Conservation (phyloP, 176 grass and related monocot species). For the Ampelocalamus luodianensis region DNA sequence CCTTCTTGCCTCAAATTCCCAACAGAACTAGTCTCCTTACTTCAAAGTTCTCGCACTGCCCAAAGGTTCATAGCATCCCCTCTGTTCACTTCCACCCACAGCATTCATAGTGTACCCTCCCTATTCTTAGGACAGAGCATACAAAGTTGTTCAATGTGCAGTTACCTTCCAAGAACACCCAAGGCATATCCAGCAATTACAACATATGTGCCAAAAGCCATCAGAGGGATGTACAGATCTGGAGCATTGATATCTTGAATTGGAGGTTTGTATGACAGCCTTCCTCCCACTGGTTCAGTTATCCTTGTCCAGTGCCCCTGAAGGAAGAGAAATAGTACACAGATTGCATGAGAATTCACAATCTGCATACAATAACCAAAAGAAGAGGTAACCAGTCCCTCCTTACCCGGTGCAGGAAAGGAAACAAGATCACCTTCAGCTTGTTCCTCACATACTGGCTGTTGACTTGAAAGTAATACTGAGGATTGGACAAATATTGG, state of each 20-base stretch:
- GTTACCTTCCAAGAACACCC: slow-evolving; percentile 52
- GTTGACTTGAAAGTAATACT: slow-evolving; percentile 96
- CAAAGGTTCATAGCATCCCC: neutral
- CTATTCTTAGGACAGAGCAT: neutral
- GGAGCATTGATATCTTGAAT: slow-evolving; percentile 91
- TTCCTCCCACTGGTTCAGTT: slow-evolving; percentile 83
- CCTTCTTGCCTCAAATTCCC: neutral
- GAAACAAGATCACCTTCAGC: slow-evolving; percentile 78
- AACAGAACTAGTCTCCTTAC: neutral
- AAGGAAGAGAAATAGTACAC: slow-evolving; percentile 32
- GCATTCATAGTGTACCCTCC: no score
- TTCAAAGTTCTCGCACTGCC: neutral
- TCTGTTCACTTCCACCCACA: neutral
- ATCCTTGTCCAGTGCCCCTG: slow-evolving; percentile 92
- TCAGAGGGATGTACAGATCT: slow-evolving; percentile 60
- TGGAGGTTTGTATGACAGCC: slow-evolving; percentile 80
- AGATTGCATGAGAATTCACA: neutral
- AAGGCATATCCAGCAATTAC: neutral
- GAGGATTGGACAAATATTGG: slow-evolving; percentile 70
- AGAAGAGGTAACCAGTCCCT: neutral
- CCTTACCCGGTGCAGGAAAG: slow-evolving; percentile 82
- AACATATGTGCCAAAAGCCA: neutral
- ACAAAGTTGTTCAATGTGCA: neutral
- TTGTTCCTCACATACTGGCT: slow-evolving; percentile 88
- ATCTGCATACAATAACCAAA: neutral